Evolutionary conservation across 2,329 filamentous ascomycete species (phyloP).

Genomic region (Aspergillus aculeatinus): DNA sequence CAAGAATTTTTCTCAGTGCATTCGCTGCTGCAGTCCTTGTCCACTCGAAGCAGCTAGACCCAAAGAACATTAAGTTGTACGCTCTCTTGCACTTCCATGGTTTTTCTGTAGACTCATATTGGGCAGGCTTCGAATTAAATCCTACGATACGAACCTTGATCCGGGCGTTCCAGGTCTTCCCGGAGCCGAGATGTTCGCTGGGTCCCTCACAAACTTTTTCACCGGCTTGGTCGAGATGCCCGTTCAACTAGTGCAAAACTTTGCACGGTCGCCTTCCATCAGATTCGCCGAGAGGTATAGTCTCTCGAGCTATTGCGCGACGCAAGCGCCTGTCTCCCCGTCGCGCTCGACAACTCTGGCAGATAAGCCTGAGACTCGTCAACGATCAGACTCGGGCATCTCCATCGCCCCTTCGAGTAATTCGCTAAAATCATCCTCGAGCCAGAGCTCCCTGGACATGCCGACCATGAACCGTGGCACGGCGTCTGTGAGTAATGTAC

Average conservation of each 20-base stretch:
- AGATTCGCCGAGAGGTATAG: constrained; percentile 13
- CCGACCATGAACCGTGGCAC: background rate
- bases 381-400: background rate
- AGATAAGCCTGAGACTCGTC: background rate
- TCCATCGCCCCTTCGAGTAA: background rate
- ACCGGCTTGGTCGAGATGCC: constrained; percentile 77
- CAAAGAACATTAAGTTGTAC: constrained; percentile 71
- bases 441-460: background rate
- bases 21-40: constrained; percentile 68
- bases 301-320: constrained; percentile 5
- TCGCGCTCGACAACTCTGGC: background rate
- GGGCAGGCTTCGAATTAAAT: constrained; percentile 50
- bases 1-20: constrained; percentile 65
- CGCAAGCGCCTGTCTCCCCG: background rate
- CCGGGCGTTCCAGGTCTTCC: constrained; percentile 78
- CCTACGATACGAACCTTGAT: constrained; percentile 72
- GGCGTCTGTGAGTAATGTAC: background rate
- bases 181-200: constrained; percentile 70
- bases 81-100: background rate
- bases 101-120: background rate
- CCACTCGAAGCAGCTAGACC: constrained; percentile 61
- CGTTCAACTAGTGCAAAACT: constrained; percentile 45
- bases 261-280: background rate
- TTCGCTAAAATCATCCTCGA: background rate
- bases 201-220: constrained; percentile 71